Evolutionary conservation across 352 stramenopile species (phyloP), one percentile per base, ranked within the genome.

Genomic region (Phytophthora pluvialis): DNA sequence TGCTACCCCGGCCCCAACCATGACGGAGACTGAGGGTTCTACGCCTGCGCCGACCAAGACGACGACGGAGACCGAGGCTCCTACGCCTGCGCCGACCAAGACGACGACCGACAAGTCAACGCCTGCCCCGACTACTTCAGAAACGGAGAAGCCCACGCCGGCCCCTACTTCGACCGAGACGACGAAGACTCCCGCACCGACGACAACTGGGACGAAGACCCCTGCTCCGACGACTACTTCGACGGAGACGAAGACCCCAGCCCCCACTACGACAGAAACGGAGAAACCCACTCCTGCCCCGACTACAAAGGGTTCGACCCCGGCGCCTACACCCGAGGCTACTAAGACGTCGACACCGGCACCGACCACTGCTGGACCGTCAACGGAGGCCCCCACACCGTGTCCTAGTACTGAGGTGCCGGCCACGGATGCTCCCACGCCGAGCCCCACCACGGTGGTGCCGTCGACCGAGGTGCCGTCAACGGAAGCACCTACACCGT

Each of bases 341-440:
- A 70, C 61, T 38, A 55, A 42, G 31, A 60, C 71, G 60, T 49
- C 64, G 7, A 79, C 70, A 0, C 55, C 67, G 1, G 62, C 71
- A 0, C 65, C 72, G n/a, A 61, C 67, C 4, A 67, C 65, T 0
- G 33, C 72, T 4, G 60, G 50, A 12, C 40, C 63, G 0, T 59
- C 53, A n/a, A 67, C 65, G 10, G 39, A 39, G 7, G 42, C 47
- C 4, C 48, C 66, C 12, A 70, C 62, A 5, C 67, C 67, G 33
- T 55, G 31, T 5, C 54, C 67, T 5, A 59, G 52, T 5, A 61
- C 72, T n/a, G 36, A 58, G 3, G 56, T 57, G 0, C 54, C 66
- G 0, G 47, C 29, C 3, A 60, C 54, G 3, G 58, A 56, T 2
- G 28, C 36, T 4, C 35, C 47, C 1, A 78, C 57, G 6, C 64